Conservation (phyloP, 2,329 filamentous ascomycete genomes). For the Clathrospora elynae region DNA sequence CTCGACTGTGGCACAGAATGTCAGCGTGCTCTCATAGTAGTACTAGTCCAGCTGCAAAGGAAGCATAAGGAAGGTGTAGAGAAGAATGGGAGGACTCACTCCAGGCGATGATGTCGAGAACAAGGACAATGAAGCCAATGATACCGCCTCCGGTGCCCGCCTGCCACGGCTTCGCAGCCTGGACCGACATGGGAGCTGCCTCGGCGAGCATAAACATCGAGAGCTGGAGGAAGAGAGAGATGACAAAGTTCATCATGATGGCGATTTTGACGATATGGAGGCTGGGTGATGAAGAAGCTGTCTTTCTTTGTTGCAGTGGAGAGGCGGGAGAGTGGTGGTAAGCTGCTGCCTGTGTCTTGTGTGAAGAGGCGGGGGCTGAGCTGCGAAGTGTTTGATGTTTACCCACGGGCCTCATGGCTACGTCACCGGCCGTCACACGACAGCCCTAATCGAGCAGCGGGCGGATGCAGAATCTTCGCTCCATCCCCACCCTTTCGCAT, state of each 20-base stretch:
- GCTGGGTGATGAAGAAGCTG: not conserved
- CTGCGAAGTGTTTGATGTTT: slow-evolving; percentile 12
- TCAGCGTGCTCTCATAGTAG: slow-evolving; percentile 19
- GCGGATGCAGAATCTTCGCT: slow-evolving; percentile 1
- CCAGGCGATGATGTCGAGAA: slow-evolving; percentile 67
- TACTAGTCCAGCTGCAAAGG: not conserved
- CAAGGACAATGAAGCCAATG: slow-evolving; percentile 64
- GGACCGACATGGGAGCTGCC: slow-evolving; percentile 53
- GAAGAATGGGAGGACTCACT: slow-evolving; percentile 53
- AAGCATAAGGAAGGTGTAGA: not conserved
- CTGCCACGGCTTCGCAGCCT: slow-evolving; percentile 56
- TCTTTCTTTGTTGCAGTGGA: not conserved
- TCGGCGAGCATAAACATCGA: slow-evolving; percentile 57
- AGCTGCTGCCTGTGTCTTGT: slow-evolving; percentile 20
- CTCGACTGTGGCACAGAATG: slow-evolving; percentile 57
- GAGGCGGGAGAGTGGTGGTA: not conserved
- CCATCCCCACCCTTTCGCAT: not conserved
- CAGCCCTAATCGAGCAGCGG: slow-evolving; percentile 2
- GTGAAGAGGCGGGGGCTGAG: slow-evolving; percentile 14
- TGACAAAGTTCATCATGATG: slow-evolving; percentile 41
- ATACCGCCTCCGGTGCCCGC: slow-evolving; percentile 67
- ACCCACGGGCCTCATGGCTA: slow-evolving; percentile 18
- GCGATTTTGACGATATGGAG: slow-evolving; percentile 1
- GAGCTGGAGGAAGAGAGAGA: slow-evolving; percentile 59
- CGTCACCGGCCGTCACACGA: slow-evolving; percentile 19